These are phyloP conservation scores for Podospora anserina DNA, from an alignment of 495 filamentous ascomycete genomes.

Conservation along the genomic window DNA sequence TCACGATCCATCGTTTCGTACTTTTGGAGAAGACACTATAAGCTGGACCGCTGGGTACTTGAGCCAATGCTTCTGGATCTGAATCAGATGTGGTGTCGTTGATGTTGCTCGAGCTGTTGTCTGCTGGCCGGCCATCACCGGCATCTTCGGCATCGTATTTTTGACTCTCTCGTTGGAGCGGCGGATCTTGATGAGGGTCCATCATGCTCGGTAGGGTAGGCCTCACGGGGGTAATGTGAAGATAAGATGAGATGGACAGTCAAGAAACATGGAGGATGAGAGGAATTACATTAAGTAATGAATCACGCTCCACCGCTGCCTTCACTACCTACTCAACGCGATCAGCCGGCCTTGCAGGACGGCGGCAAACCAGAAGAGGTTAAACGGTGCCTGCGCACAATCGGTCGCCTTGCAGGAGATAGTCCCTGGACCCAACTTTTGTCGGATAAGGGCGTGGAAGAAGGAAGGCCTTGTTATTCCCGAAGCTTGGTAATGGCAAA, in stretches of 20 bases:
- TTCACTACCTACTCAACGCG: neutral
- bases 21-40: constrained; percentile 57
- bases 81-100: neutral
- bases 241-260: neutral
- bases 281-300: neutral
- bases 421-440: neutral
- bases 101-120: constrained; percentile 2
- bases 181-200: neutral
- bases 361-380: neutral
- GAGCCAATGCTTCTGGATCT: constrained; percentile 30
- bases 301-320: too few species aligned
- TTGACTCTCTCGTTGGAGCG: neutral
- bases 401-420: neutral
- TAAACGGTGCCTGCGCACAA: neutral
- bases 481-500: neutral
- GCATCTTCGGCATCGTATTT: neutral
- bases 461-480: neutral
- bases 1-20: constrained; percentile 60
- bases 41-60: constrained; percentile 38
- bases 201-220: neutral
- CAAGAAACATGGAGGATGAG: neutral
- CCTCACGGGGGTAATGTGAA: neutral
- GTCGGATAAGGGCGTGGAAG: neutral
- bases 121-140: neutral
- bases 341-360: neutral